phyloP scores from a whole-genome alignment of 106 monocot species.

The Dendrobium nobile region DNA sequence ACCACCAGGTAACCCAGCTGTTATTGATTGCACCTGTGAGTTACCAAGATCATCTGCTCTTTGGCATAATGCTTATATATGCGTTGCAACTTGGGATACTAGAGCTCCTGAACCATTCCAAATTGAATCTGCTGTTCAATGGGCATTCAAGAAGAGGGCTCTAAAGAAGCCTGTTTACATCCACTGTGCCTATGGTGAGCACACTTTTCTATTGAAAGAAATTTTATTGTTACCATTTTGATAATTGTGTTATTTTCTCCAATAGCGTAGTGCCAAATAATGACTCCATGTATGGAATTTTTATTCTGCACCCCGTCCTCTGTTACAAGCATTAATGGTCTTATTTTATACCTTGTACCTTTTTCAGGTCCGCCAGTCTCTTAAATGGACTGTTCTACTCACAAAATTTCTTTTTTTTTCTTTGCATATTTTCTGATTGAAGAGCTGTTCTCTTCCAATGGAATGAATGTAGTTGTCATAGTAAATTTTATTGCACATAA shows the following conservation, averaged over 20 bases:
- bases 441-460: neutral
- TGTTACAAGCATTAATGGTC: neutral
- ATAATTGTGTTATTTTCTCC: neutral
- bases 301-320: neutral
- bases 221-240: neutral
- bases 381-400: neutral
- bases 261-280: neutral
- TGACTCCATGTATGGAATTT: neutral
- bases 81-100: conserved; percentile 89
- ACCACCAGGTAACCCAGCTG: conserved; percentile 71
- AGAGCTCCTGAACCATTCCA: conserved; percentile 59
- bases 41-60: conserved; percentile 53
- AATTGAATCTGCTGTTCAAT: conserved; percentile 79
- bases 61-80: conserved; percentile 52
- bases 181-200: conserved; percentile 85
- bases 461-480: neutral
- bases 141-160: conserved; percentile 68
- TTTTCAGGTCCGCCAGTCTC: neutral
- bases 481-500: conserved; percentile 1
- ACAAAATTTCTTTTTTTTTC: neutral
- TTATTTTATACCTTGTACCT: neutral
- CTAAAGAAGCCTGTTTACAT: conserved; percentile 68
- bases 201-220: neutral
- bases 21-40: conserved; percentile 99
- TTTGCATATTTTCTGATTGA: neutral